Evolutionary conservation across 1,284 basidiomycete species (phyloP).

Genomic region (Fomitiporia mediterranea): DNA sequence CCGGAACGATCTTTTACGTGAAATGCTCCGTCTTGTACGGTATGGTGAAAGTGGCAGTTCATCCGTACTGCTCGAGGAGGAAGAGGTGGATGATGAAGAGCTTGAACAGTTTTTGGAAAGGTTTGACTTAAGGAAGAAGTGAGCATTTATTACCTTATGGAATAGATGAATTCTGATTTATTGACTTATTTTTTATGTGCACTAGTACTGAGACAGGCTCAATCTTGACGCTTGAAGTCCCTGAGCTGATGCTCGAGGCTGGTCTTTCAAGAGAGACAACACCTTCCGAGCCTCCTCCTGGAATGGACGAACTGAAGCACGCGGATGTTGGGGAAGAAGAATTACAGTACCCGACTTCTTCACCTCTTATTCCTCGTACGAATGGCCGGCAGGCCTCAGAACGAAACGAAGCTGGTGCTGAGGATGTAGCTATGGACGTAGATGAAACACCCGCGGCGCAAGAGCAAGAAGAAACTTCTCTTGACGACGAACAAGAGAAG

Average conservation of each 20-base stretch:
- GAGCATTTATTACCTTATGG: conserved; percentile 20
- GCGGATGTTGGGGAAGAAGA: background rate
- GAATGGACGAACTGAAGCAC: background rate
- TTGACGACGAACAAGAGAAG: background rate
- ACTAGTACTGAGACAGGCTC: conserved; percentile 13
- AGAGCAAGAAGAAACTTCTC: background rate
- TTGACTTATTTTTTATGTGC: background rate
- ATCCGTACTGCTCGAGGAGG: conserved; percentile 37
- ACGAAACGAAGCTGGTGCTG: background rate
- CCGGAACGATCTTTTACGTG: conserved; percentile 59
- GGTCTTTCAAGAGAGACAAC: conserved; percentile 1
- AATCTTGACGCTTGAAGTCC: conserved; percentile 10
- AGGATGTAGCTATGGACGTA: background rate
- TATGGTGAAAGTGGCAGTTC: conserved; percentile 42
- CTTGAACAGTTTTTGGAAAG: conserved; percentile 14
- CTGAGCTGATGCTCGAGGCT: conserved; percentile 2
- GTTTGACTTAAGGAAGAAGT: conserved; percentile 19
- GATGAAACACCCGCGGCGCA: background rate
- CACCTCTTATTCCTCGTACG: conserved; percentile 26
- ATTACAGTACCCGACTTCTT: background rate
- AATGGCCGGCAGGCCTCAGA: conserved; percentile 8
- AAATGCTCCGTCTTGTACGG: conserved; percentile 62
- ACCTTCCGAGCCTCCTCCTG: background rate
- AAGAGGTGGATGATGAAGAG: conserved; percentile 29
- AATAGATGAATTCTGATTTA: background rate